Conservation (phyloP, 768 basidiomycete genomes). For the Russula sp. region DNA sequence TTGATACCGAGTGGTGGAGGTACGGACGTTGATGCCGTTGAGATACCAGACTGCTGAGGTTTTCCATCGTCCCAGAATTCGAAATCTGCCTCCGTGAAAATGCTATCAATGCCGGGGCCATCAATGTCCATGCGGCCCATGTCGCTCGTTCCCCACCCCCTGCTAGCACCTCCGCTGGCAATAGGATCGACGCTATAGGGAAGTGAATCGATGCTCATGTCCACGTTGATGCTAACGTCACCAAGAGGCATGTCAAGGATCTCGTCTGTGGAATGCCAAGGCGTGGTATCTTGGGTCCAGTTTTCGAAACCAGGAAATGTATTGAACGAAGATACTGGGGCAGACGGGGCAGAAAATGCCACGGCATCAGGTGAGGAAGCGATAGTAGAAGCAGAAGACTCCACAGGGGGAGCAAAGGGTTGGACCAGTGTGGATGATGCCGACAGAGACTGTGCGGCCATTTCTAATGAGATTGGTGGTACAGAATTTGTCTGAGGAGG, state of each 20-base stretch:
- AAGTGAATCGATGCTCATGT: slow-evolving; percentile 31
- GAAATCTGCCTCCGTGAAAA: slow-evolving; percentile 83
- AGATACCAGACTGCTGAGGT: slow-evolving; percentile 32
- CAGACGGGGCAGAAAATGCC: slow-evolving; percentile 20
- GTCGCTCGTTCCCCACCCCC: slow-evolving; percentile 21
- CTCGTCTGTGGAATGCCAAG: slow-evolving; percentile 15
- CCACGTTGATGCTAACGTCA: slow-evolving; percentile 27
- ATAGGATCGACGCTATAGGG: slow-evolving; percentile 42
- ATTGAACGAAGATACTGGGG: slow-evolving; percentile 23
- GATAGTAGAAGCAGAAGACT: neutral
- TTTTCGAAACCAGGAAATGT: slow-evolving; percentile 40
- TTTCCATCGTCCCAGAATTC: slow-evolving; percentile 63
- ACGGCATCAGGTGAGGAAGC: slow-evolving; percentile 13
- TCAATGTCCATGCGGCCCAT: slow-evolving; percentile 27
- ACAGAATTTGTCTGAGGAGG: slow-evolving; percentile 43
- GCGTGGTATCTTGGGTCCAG: slow-evolving; percentile 27
- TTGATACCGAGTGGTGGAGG: slow-evolving; percentile 21
- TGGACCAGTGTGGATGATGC: slow-evolving; percentile 1
- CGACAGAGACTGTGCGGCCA: neutral
- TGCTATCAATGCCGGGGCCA: slow-evolving; percentile 27
- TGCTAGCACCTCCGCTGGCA: slow-evolving; percentile 27
- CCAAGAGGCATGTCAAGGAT: slow-evolving; percentile 18
- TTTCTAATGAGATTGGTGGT: slow-evolving; percentile 5
- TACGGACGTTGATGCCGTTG: slow-evolving; percentile 22
- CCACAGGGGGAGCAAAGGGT: slow-evolving; percentile 7